These are phyloP conservation scores for Cerrena zonata DNA, from an alignment of 1,284 basidiomycete species.

Conservation along the genomic window DNA sequence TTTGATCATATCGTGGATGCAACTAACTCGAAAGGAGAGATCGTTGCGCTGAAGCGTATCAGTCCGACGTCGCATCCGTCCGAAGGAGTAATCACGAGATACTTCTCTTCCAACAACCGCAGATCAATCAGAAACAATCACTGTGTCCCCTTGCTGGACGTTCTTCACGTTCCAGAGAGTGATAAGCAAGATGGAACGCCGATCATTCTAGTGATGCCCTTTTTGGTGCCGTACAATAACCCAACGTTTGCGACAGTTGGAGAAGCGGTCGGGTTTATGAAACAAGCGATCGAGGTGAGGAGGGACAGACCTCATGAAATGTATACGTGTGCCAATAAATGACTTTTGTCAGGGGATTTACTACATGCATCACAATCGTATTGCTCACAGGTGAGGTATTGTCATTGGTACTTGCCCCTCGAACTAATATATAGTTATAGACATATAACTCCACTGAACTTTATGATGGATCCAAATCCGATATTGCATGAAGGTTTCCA, in stretches of 20 bases:
- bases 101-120: background rate
- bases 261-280: background rate
- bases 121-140: background rate
- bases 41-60: background rate
- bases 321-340: too few species aligned
- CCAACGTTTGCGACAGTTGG: background rate
- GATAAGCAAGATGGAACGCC: background rate
- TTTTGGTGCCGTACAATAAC: background rate
- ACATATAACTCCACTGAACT: background rate
- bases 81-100: background rate
- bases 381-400: constrained; percentile 1
- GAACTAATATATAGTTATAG: background rate
- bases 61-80: background rate
- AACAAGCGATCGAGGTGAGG: background rate
- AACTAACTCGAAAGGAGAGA: background rate
- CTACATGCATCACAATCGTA: constrained; percentile 1
- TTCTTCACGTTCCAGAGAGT: background rate
- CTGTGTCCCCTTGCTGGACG: background rate
- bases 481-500: background rate
- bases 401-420: background rate
- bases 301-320: too few species aligned
- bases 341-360: constrained; percentile 2
- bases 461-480: constrained; percentile 4
- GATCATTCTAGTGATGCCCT: constrained; percentile 1
- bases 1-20: background rate